Conservation (phyloP, 1,284 basidiomycete genomes). For the Ganoderma lucidum region DNA sequence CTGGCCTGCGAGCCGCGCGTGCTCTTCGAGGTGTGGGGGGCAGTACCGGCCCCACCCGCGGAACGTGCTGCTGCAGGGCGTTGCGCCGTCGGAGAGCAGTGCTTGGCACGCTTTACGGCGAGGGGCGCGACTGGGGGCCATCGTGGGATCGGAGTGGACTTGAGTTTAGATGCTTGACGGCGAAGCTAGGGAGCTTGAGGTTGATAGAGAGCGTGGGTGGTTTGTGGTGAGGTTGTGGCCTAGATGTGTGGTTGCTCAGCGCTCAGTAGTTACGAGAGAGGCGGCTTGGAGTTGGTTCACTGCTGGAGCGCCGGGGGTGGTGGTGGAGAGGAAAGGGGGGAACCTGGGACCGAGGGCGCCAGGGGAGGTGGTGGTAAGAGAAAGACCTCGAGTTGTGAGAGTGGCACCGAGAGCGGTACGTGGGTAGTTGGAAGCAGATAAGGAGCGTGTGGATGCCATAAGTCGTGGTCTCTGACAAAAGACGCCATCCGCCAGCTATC, state of each 20-base stretch:
- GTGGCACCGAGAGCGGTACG: conserved; percentile 1
- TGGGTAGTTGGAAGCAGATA: conserved; percentile 5
- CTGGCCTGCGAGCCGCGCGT: conserved; percentile 16
- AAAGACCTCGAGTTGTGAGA: conserved; percentile 7
- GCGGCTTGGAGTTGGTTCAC: neutral
- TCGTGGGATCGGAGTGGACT: neutral
- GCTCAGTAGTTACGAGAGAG: too few relatives aligned
- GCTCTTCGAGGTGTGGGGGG: conserved; percentile 20
- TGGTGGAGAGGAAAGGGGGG: neutral
- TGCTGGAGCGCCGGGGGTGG: neutral
- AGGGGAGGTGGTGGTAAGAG: conserved; percentile 10
- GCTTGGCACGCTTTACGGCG: conserved; percentile 22
- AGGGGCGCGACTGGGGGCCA: conserved; percentile 17
- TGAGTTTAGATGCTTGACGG: neutral
- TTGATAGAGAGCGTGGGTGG: neutral
- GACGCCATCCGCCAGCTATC: neutral
- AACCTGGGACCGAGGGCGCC: conserved; percentile 3
- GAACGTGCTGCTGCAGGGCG: conserved; percentile 21
- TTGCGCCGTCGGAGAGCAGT: conserved; percentile 19
- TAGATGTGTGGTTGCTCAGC: neutral
- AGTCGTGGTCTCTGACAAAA: neutral
- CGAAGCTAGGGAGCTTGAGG: neutral
- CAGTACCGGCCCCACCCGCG: conserved; percentile 22
- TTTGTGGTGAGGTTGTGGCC: neutral
- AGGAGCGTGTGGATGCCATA: conserved; percentile 1